Base-by-base conservation (phyloP, 2,329 filamentous ascomycete species). In the Trichoderma breve region DNA sequence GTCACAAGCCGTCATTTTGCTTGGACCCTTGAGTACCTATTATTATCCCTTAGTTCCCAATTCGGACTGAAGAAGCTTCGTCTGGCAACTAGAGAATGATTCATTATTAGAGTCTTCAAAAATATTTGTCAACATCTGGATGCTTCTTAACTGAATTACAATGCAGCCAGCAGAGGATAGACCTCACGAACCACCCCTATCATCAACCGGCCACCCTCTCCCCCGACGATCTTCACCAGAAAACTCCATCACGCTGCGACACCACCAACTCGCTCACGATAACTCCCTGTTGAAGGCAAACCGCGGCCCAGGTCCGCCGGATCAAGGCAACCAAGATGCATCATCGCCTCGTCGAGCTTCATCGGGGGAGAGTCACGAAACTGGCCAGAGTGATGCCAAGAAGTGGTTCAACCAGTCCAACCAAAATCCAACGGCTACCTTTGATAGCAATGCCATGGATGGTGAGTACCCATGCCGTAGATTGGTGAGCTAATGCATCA, bases 361-460 rank as follows among this genome's bases (percentile, higher is more conserved):
- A 0, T 87, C 86, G 0, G 84, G 81, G 14, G 85, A 86, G 14
- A 88, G 85, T 43, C 81, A 85, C 60, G 81, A 83, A 26, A 88
- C 86, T 0, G 80, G 81, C 3, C 78, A 82, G 4, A 88, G 85
- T 74, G 86, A 89, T 66, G 82, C 86, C 0, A 85, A 82, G 43
- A 83, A 80, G 43, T 89, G 87, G 87, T 89, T 89, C 70, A 84
- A 89, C 43, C 80, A 79, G 12, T 86, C 85, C 5, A 89, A 89
- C 57, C 78, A 83, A 58, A 86, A 89, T 55, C 83, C 84, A 0
- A 83, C 80, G 0, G 81, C 80, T 12, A 81, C 79, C 0, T 83
- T 83, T 61, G 82, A 85, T 34, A 79, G 81, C 28, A 79, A 76
- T 24, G 75, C 79, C 4, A 88, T 88, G 85, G 86, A 89, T 74